A percentile compares a stretch with the other conserved stretches of the same genome.
Conservation (phyloP, 176 grass and related monocot genomes). For the Puccinellia tenuiflora region DNA sequence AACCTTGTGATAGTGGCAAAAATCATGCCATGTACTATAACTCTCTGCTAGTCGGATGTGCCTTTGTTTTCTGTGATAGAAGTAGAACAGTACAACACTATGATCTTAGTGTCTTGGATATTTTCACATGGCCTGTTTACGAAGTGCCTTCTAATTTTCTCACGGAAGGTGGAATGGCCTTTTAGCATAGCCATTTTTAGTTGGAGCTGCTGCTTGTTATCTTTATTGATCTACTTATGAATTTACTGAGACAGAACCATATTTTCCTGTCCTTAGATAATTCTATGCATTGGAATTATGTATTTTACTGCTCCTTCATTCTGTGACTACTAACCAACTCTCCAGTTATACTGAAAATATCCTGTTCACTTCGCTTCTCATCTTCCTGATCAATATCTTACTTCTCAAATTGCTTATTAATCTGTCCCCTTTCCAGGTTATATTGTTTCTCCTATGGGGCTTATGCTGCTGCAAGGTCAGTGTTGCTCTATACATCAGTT, state of each 20-base stretch:
- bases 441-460: slow-evolving; percentile 91
- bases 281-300: not conserved
- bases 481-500: not conserved
- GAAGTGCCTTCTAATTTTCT: not conserved
- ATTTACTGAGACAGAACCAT: no score
- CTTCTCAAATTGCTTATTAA: not conserved
- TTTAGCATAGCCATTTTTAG: not conserved
- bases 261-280: not conserved
- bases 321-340: not conserved
- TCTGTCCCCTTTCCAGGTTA: slow-evolving; percentile 41
- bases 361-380: not conserved
- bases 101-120: not conserved
- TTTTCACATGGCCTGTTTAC: not conserved
- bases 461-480: slow-evolving; percentile 89
- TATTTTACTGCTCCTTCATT: not conserved
- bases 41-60: not conserved
- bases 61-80: not conserved
- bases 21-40: not conserved
- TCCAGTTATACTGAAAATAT: not conserved
- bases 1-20: not conserved
- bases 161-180: not conserved
- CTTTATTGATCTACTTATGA: no score
- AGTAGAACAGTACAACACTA: not conserved
- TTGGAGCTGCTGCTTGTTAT: no score
- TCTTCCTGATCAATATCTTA: not conserved